phyloP scores from a whole-genome alignment of 163 green algal genomes.

The Scenedesmus sp. region DNA sequence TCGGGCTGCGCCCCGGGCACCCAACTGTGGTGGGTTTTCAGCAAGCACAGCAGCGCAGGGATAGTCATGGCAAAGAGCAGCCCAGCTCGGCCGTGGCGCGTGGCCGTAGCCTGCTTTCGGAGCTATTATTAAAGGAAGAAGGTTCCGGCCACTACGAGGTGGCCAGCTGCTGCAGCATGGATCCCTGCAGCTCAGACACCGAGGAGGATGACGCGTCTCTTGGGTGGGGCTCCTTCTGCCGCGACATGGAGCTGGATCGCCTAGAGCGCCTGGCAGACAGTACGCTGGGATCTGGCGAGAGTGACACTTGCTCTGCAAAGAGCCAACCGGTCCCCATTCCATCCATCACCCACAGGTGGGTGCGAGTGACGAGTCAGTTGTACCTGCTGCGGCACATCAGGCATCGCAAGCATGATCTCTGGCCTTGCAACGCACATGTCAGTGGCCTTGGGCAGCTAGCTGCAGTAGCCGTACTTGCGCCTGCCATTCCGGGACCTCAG shows the following conservation, averaged over 20 bases:
- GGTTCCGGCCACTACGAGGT: not conserved
- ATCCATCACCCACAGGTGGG: slow-evolving; percentile 4
- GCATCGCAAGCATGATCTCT: not conserved
- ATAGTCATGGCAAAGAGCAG: slow-evolving; percentile 11
- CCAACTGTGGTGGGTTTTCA: slow-evolving; percentile 3
- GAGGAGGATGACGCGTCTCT: slow-evolving; percentile 16
- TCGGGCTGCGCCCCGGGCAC: not conserved
- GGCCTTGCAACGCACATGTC: not conserved
- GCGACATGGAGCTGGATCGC: slow-evolving; percentile 5
- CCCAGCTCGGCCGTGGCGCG: not conserved
- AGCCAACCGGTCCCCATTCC: slow-evolving; percentile 26
- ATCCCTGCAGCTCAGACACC: not conserved
- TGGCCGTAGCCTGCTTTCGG: slow-evolving; percentile 7
- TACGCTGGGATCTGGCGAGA: not conserved
- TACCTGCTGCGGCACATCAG: not conserved
- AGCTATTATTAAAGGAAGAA: slow-evolving; percentile 35
- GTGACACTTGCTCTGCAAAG: not conserved
- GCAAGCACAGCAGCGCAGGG: not conserved
- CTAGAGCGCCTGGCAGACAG: not conserved
- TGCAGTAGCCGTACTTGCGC: not conserved
- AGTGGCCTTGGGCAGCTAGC: too few relatives aligned
- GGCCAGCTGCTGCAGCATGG: not conserved
- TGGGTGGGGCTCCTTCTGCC: not conserved
- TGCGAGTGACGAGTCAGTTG: not conserved
- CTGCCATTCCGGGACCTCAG: slow-evolving; percentile 2